Percentiles rank a stretch among this genome's conserved stretches.
Conservation (phyloP, 805 yeast species). For the Kluyveromyces dobzhanskii region DNA sequence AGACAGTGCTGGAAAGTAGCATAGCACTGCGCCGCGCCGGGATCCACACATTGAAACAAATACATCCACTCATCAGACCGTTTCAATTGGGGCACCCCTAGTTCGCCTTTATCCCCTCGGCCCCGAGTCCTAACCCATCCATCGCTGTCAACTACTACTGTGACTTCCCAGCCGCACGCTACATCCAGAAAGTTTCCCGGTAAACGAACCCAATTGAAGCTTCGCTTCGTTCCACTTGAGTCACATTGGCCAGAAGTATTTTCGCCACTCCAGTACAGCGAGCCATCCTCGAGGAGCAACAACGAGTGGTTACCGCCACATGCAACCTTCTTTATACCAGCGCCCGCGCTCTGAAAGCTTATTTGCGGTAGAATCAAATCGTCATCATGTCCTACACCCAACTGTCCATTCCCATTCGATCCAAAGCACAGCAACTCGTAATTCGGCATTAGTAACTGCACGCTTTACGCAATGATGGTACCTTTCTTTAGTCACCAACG, state of each 20-base stretch:
- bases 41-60: conserved; percentile 11
- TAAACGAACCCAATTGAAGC: conserved; percentile 1
- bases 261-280: conserved; percentile 51
- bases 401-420: conserved; percentile 77
- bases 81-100: conserved; percentile 42
- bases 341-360: conserved; percentile 11
- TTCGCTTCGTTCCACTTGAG: conserved; percentile 21
- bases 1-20: conserved; percentile 36
- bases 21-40: conserved; percentile 1
- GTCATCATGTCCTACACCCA: conserved; percentile 44
- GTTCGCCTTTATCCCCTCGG: conserved; percentile 61
- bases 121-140: conserved; percentile 50
- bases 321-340: conserved; percentile 37
- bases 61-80: conserved; percentile 6
- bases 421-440: conserved; percentile 41
- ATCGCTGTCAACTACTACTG: conserved; percentile 38
- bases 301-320: conserved; percentile 89
- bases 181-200: conserved; percentile 34
- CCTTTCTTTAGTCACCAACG: no score
- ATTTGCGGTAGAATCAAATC: conserved; percentile 36
- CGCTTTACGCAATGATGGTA: no score
- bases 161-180: conserved; percentile 77
- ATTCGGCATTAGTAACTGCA: neutral
- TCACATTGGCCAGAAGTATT: conserved; percentile 46
- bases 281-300: conserved; percentile 45